Evolutionary conservation across 2,329 filamentous ascomycete genomes (phyloP), one percentile per base, ranked within the genome.

Genomic region (Arthrobotrys sphaeroides): DNA sequence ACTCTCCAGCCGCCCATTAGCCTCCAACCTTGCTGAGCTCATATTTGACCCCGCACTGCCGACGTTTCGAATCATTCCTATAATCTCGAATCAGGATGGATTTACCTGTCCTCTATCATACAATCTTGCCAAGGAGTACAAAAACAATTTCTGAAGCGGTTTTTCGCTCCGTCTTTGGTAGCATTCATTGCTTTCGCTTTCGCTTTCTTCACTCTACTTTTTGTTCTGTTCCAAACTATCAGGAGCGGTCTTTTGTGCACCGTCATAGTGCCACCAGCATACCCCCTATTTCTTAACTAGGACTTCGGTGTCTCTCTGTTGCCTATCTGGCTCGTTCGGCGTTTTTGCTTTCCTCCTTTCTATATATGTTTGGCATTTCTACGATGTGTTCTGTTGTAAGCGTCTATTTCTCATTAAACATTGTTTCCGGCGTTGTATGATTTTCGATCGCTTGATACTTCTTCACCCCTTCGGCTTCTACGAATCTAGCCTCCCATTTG

Each of bases 251-350:
- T n/a, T n/a, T n/a, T n/a, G n/a, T n/a, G n/a, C n/a, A n/a, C n/a
- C 42, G 22, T 31, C 61, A 43, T 69, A 69, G 20, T 49, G 61
- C 40, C 53, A 67, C 31, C 24, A 24, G 38, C 43, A 45, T 45
- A 26, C 40, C 43, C 43, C 40, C 36, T 26, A 6, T 47, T 47
- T 43, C 16, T 55, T 5, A 43, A 7, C 66, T 57, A 47, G 53
- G 51, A 60, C 38, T 67, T 28, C 16, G 26, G 47, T 51, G 47
- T 31, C 53, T 42, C 5, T 60, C 7, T 24, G 18, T 53, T 28
- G 6, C 9, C 66, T 73, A 73, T n/a, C 28, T 16, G 51, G 61
- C 43, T 40, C 43, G 55, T 57, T 28, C 10, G 69, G 69, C 69
- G 69, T 73, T 73, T 42, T 40, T 51, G 18, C 28, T 43, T 45